Percentiles rank a stretch among this genome's conserved stretches.
Evolutionary conservation across 306 rosid genomes (phyloP).

Genomic region (Dalbergia oliveri): DNA sequence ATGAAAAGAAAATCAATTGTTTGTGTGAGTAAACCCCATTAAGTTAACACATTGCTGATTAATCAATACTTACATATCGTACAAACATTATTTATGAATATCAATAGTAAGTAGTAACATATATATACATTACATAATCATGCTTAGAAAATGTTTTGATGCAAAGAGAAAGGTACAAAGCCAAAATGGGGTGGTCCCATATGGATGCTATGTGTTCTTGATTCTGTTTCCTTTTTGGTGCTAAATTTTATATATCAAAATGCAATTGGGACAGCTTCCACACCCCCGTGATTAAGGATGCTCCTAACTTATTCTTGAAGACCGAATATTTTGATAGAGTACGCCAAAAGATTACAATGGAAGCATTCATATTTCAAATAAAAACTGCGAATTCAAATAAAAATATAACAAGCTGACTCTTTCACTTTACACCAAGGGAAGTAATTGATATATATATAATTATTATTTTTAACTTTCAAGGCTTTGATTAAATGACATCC

Average conservation of each 20-base stretch:
- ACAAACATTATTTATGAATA: background rate
- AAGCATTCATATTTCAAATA: background rate
- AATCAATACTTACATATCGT: background rate
- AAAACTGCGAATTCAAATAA: background rate
- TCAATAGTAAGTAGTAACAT: background rate
- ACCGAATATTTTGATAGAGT: constrained; percentile 29
- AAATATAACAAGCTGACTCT: background rate
- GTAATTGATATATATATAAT: background rate
- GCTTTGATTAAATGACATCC: background rate
- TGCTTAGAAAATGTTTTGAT: constrained; percentile 22
- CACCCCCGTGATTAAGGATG: constrained; percentile 42
- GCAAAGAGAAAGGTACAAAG: background rate
- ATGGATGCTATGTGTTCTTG: background rate
- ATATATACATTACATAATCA: background rate
- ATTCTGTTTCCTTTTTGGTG: constrained; percentile 14
- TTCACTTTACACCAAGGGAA: constrained; percentile 36
- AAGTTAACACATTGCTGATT: constrained; percentile 2
- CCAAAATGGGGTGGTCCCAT: constrained; percentile 38
- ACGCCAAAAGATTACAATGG: constrained; percentile 33
- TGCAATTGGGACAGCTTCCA: constrained; percentile 14
- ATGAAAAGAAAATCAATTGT: background rate
- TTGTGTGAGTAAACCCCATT: background rate
- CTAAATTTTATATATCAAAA: constrained; percentile 21
- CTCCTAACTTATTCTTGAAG: constrained; percentile 22
- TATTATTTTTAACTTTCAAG: constrained; percentile 15